Conservation (phyloP, 768 basidiomycete genomes). For the Boletus sp. region DNA sequence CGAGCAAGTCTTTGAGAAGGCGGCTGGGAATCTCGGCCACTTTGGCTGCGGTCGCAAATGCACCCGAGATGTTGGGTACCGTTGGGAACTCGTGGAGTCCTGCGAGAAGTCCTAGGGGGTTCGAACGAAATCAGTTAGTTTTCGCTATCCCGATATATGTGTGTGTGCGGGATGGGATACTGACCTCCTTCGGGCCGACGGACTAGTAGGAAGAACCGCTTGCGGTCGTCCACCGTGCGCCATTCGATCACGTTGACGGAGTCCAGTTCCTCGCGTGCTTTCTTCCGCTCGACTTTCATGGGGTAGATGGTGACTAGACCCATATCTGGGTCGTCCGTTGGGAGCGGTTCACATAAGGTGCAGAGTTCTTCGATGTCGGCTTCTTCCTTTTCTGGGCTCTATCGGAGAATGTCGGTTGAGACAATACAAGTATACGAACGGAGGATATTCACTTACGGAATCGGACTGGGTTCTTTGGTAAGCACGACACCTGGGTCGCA, state of each 20-base stretch:
- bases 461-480: constrained; percentile 34
- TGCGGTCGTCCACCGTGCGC: constrained; percentile 37
- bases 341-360: constrained; percentile 60
- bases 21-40: constrained; percentile 33
- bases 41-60: constrained; percentile 36
- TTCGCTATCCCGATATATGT: neutral
- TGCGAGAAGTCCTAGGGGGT: constrained; percentile 73
- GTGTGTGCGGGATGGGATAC: constrained; percentile 9
- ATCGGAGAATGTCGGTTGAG: neutral
- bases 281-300: constrained; percentile 82
- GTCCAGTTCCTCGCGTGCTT: constrained; percentile 80
- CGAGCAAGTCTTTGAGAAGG: constrained; percentile 42
- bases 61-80: constrained; percentile 47
- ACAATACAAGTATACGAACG: neutral
- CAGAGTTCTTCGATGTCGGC: constrained; percentile 81
- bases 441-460: constrained; percentile 9
- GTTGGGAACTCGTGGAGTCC: constrained; percentile 90
- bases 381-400: constrained; percentile 12
- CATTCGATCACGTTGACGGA: constrained; percentile 87
- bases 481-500: constrained; percentile 68
- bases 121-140: constrained; percentile 3
- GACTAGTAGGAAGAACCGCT: constrained; percentile 71
- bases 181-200: constrained; percentile 82
- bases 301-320: constrained; percentile 72
- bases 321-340: constrained; percentile 18